These are phyloP conservation scores for Dictyostelium intermedium DNA, from an alignment of 78 protist species.

Conservation along the genomic window DNA sequence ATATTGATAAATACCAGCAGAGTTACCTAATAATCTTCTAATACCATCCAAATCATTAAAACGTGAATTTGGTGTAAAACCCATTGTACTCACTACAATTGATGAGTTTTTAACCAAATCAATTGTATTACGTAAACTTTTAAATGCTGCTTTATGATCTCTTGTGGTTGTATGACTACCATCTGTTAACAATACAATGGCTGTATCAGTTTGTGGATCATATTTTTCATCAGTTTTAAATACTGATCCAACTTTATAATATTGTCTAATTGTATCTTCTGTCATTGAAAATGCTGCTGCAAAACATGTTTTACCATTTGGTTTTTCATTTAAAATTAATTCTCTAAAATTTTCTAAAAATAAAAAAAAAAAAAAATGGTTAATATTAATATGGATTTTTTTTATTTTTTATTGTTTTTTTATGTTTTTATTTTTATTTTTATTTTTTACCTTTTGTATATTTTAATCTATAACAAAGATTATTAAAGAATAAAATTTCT, in stretches of 20 bases:
- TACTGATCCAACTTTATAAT: not conserved
- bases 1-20: constrained; percentile 61
- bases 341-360: constrained; percentile 20
- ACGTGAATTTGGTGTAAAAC: constrained; percentile 69
- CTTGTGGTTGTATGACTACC: constrained; percentile 64
- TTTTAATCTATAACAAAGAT: constrained; percentile 13
- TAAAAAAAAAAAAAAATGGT: too few relatives aligned
- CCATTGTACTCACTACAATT: constrained; percentile 52
- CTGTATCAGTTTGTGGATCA: constrained; percentile 43
- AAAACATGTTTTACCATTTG: constrained; percentile 66
- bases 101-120: not conserved
- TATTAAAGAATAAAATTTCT: constrained; percentile 56
- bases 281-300: constrained; percentile 29
- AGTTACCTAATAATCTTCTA: constrained; percentile 36
- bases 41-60: constrained; percentile 74
- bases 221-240: constrained; percentile 15
- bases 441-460: constrained; percentile 16
- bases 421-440: not conserved
- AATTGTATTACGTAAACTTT: not conserved
- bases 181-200: constrained; percentile 53
- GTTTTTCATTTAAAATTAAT: constrained; percentile 32
- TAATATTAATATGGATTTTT: not conserved
- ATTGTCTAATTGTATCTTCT: constrained; percentile 15
- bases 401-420: not conserved
- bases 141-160: constrained; percentile 40